Evolutionary conservation across 768 basidiomycete genomes (phyloP), one percentile per base, ranked within the genome.

Genomic region (Tylopilus felleus): DNA sequence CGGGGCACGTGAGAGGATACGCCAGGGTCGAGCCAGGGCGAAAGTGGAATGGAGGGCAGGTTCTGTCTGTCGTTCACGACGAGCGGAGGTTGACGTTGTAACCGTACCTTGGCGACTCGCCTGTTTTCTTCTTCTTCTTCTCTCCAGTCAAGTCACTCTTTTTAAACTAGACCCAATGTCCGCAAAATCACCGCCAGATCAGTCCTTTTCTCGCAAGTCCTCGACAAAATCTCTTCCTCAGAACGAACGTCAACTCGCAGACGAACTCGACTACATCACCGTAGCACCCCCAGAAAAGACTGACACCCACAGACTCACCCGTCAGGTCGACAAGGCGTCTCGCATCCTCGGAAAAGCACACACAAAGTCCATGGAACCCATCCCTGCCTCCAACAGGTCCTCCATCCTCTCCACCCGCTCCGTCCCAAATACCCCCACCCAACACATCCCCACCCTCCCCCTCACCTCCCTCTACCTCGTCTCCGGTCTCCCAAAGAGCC

Each of bases 401-500:
- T 90, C 88, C 38, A 80, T 92, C 60, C 83, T 90, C 53, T 90
- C 90, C 21, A 87, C 85, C 51, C 75, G 84, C 46, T 72, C 71
- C 14, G 71, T 54, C 25, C 69, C 69, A 27, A 66, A 63, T 47
- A 76, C 83, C 1, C 73, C 80, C 39, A 74, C 83, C 14, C 81
- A 88, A n/a, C 79, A 83, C 62, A 74, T 77, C 10, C 86, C 90
- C 13, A 82, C 87, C 25, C 76, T 86, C 46, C 88, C 90, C 27
- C 82, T 92, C 57, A 85, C 90, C 2, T 89, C 88, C 29, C 83
- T 92, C 61, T 92, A 92, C 69, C 86, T 92, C 61, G 90, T 92
- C 28, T 90, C 89, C 1, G 93, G 93, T 12, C 80, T 96, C 28
- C 89, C 91, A 17, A 94, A 94, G 70, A 86, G 86, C 28, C 90